Percentiles rank a stretch among this genome's conserved stretches.
Evolutionary conservation across 1,284 basidiomycete genomes (phyloP).

Genomic region (Fistulinella cinereoalba): DNA sequence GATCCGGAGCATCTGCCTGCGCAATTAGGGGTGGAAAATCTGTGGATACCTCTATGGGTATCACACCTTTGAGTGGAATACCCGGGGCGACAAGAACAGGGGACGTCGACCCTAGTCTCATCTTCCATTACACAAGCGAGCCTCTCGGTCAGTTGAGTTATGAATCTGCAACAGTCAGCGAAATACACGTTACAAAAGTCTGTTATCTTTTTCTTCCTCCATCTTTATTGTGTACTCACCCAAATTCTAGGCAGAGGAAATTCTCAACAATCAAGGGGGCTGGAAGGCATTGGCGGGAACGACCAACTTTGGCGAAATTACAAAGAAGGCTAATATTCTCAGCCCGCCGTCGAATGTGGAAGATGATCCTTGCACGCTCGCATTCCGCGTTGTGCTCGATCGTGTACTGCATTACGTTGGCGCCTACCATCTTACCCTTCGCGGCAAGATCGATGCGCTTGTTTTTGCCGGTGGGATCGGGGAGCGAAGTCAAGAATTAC

Average conservation of each 20-base stretch:
- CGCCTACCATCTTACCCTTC: constrained; percentile 71
- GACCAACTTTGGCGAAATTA: constrained; percentile 70
- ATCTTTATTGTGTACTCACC: neutral
- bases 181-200: constrained; percentile 64
- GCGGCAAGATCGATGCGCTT: constrained; percentile 66
- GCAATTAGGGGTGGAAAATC: constrained; percentile 69
- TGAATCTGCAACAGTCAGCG: constrained; percentile 42
- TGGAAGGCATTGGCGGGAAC: constrained; percentile 79
- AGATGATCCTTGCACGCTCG: constrained; percentile 45
- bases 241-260: constrained; percentile 64
- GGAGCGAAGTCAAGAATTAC: constrained; percentile 62
- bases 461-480: constrained; percentile 89
- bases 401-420: constrained; percentile 71
- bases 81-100: constrained; percentile 87
- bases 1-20: constrained; percentile 81
- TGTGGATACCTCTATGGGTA: constrained; percentile 81
- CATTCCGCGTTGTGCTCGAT: constrained; percentile 76
- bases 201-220: constrained; percentile 1
- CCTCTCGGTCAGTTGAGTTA: constrained; percentile 45
- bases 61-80: constrained; percentile 75
- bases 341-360: constrained; percentile 6
- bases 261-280: constrained; percentile 73
- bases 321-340: constrained; percentile 35
- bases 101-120: constrained; percentile 78
- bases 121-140: constrained; percentile 80